Evolutionary conservation across 176 grass and related monocot genomes (phyloP).

Genomic region (Lolium rigidum): DNA sequence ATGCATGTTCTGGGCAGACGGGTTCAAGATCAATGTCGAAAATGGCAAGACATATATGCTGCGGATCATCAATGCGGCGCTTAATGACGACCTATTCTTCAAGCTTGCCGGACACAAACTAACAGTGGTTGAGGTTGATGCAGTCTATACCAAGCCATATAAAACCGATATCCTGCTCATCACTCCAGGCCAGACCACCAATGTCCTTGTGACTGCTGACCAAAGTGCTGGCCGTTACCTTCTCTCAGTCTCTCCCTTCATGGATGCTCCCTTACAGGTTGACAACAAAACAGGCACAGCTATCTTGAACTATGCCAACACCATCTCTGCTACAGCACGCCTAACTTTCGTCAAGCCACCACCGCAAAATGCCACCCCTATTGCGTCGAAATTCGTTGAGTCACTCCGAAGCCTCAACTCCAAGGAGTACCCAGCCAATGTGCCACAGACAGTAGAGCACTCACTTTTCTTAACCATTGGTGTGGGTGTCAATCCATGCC

Average conservation of each 20-base stretch:
- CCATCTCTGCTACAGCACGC: slow-evolving; percentile 15
- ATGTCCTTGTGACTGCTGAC: slow-evolving; percentile 57
- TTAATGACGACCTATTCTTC: slow-evolving; percentile 83
- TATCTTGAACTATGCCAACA: slow-evolving; percentile 56
- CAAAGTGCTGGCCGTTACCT: slow-evolving; percentile 63
- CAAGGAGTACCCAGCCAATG: slow-evolving; percentile 56
- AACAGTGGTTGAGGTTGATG: slow-evolving; percentile 75
- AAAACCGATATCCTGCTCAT: slow-evolving; percentile 65
- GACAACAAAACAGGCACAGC: slow-evolving; percentile 68
- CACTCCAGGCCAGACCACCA: slow-evolving; percentile 76
- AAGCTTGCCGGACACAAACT: slow-evolving; percentile 63
- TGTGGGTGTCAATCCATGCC: slow-evolving; percentile 64
- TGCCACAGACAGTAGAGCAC: slow-evolving; percentile 60
- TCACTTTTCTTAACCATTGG: slow-evolving; percentile 73
- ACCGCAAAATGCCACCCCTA: slow-evolving; percentile 55
- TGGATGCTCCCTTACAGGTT: slow-evolving; percentile 58
- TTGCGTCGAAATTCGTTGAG: slow-evolving; percentile 51
- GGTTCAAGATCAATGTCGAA: slow-evolving; percentile 63
- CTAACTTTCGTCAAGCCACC: slow-evolving; percentile 54
- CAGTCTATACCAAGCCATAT: slow-evolving; percentile 75
- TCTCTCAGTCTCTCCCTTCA: slow-evolving; percentile 66
- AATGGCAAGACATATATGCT: slow-evolving; percentile 71
- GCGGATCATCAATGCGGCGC: slow-evolving; percentile 78
- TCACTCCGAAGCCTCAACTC: slow-evolving; percentile 75
- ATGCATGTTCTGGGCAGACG: slow-evolving; percentile 44